Evolutionary conservation across 306 rosid species (phyloP).

Genomic region (Glycine soja): DNA sequence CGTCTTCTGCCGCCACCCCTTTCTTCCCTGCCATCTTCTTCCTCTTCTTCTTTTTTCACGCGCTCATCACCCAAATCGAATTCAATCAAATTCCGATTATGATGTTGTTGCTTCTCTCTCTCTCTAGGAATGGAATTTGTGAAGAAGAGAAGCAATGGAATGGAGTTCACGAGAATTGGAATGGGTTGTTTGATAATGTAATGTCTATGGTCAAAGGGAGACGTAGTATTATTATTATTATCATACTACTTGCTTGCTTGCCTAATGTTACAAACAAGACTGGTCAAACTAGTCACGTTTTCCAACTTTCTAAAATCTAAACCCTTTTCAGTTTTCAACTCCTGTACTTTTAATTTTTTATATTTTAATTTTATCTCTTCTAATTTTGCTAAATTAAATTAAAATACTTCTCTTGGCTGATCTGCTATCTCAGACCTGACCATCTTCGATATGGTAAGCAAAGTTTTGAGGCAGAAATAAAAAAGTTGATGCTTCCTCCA

Average conservation of each 20-base stretch:
- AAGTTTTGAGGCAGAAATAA: no score
- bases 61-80: background rate
- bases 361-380: background rate
- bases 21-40: constrained; percentile 15
- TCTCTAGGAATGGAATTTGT: no score
- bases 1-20: constrained; percentile 53
- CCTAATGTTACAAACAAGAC: background rate
- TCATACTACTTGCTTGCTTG: background rate
- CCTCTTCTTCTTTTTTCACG: no score
- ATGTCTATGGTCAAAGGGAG: constrained; percentile 36
- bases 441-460: background rate
- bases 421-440: no score
- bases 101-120: no score
- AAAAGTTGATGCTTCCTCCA: no score
- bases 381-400: background rate
- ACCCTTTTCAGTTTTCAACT: no score
- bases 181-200: background rate
- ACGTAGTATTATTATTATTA: constrained; percentile 3
- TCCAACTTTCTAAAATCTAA: background rate
- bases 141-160: background rate
- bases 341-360: no score
- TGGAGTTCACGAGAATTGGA: constrained; percentile 31
- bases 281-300: constrained; percentile 43
- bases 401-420: no score
- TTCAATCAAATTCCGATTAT: no score